These are phyloP conservation scores for Mortierella sp. DNA, from an alignment of 371 early-diverging fungal genomes.

Conservation along the genomic window DNA sequence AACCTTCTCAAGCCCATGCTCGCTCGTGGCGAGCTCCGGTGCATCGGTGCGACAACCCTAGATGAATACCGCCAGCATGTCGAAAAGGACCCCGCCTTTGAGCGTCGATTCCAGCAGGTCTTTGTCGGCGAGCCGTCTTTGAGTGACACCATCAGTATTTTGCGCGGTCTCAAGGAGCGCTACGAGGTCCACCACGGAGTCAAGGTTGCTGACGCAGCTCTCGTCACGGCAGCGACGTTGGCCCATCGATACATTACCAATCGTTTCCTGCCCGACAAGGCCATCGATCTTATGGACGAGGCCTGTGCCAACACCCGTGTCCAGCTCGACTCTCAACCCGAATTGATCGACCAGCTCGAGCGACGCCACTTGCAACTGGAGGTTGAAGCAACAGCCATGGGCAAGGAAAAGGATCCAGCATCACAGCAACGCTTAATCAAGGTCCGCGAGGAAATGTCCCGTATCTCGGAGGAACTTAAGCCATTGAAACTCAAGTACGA, in stretches of 20 bases:
- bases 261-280: constrained; percentile 85
- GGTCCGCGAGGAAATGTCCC: constrained; percentile 88
- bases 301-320: constrained; percentile 96
- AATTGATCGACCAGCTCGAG: constrained; percentile 94
- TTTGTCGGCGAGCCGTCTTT: constrained; percentile 87
- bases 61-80: constrained; percentile 86
- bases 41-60: constrained; percentile 94
- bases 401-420: constrained; percentile 91
- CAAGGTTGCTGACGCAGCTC: constrained; percentile 84
- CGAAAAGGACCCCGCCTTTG: constrained; percentile 93
- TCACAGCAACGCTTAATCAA: constrained; percentile 83
- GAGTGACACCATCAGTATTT: constrained; percentile 86
- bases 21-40: constrained; percentile 87
- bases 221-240: constrained; percentile 85
- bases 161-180: constrained; percentile 87
- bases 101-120: constrained; percentile 91
- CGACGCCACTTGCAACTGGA: constrained; percentile 92
- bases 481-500: constrained; percentile 92
- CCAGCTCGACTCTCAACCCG: constrained; percentile 96
- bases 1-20: constrained; percentile 94
- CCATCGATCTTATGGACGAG: constrained; percentile 94
- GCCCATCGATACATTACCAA: constrained; percentile 87
- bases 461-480: constrained; percentile 85
- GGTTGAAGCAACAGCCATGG: constrained; percentile 94
- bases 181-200: constrained; percentile 92